Conservation (phyloP, 2,329 filamentous ascomycete genomes). For the Anthostomella pinea region DNA sequence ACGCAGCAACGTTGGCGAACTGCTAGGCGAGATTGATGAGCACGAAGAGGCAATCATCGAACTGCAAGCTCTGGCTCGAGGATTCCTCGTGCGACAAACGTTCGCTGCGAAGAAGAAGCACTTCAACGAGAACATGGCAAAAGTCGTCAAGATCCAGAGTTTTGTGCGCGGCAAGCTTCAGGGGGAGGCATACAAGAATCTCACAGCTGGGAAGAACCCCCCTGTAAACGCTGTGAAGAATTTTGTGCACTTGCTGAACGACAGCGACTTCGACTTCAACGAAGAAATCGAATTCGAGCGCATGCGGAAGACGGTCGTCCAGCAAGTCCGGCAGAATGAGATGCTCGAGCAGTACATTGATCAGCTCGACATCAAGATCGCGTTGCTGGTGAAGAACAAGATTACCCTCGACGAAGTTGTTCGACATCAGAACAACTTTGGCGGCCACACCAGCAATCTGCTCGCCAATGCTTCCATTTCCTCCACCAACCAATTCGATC, state of each 20-base stretch:
- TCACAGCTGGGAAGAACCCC: slow-evolving; percentile 94
- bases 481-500: slow-evolving; percentile 88
- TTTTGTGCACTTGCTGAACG: slow-evolving; percentile 95
- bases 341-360: slow-evolving; percentile 97
- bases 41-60: slow-evolving; percentile 75
- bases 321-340: slow-evolving; percentile 96
- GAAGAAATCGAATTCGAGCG: slow-evolving; percentile 97
- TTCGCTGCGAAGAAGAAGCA: slow-evolving; percentile 85
- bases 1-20: slow-evolving; percentile 68
- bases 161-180: slow-evolving; percentile 93
- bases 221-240: slow-evolving; percentile 96
- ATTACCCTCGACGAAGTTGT: slow-evolving; percentile 98
- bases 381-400: slow-evolving; percentile 97
- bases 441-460: slow-evolving; percentile 80
- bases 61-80: slow-evolving; percentile 72
- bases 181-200: slow-evolving; percentile 95
- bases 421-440: slow-evolving; percentile 93
- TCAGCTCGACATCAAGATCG: slow-evolving; percentile 98
- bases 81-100: slow-evolving; percentile 66
- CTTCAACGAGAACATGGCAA: slow-evolving; percentile 97
- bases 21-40: slow-evolving; percentile 75
- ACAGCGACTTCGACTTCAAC: slow-evolving; percentile 98
- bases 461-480: slow-evolving; percentile 85
- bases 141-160: slow-evolving; percentile 97
- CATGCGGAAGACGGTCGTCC: slow-evolving; percentile 90